Base-by-base conservation (phyloP, 768 basidiomycete species). In the Gautieria morchelliformis region DNA sequence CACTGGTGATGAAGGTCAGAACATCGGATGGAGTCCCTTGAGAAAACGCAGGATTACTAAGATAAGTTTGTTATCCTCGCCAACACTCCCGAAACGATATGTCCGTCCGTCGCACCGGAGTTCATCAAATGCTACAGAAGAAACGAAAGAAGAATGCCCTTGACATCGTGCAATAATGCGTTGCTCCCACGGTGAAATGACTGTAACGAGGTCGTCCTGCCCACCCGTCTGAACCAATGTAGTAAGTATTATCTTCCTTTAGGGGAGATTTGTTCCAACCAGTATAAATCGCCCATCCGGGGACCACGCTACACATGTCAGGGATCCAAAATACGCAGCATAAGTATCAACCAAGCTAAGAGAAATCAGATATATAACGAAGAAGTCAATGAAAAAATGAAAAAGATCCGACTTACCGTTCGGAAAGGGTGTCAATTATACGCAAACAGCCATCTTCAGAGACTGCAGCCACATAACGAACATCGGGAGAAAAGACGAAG, bases 121-220 rank as follows among this genome's bases (percentile, higher is more conserved):
- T n/a, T 87, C 84, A 67, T 99, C 96, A 67, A 97, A 98, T 1
- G 87, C 85, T 17, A 98, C 79, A 11, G 83, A 77, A 0, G 91
- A 87, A 7, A 99, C 89, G 66, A 96, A 98, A 2, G 92, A 94
- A 0, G 91, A 89, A 66, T 99, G 96, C 0, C 96, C 96, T 69
- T 96, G 93, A 72, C 96, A 98, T 56, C 94, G 81, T 5, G 96
- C 96, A 10, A 99, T 83, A 6, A 98, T 84, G 3, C 94, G 83
- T 67, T 92, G 87, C 68, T 98, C 96, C 80, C 86, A 88, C 0
- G 93, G 93, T 0, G 94, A 93, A 68, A 92, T 91, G 59, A 99
- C 89, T 4, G 94, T 95, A 55, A 96, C 72, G 10, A 98, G 78
- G 66, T 99, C 96, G 65, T 99, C 96, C 74, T 99, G 94, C 0